phyloP scores from a whole-genome alignment of 163 green algal genomes.

The Dunaliella salina region DNA sequence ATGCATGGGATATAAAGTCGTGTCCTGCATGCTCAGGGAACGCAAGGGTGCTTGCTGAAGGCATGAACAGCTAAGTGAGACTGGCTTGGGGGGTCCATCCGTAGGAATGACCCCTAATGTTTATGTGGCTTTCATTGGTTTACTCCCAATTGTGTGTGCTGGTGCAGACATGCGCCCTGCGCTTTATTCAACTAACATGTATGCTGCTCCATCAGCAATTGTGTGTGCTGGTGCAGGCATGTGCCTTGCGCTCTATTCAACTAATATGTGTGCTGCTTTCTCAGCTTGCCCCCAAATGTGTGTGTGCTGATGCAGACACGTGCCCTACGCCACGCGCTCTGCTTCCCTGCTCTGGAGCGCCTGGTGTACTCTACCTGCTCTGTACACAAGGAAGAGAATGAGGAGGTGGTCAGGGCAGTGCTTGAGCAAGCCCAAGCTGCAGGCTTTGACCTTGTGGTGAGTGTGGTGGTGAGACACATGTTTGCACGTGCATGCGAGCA shows the following conservation, averaged over 20 bases:
- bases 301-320: slow-evolving; percentile 60
- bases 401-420: slow-evolving; percentile 83
- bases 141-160: too few relatives aligned
- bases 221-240: background rate
- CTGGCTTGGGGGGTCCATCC: too few relatives aligned
- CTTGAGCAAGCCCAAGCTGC: slow-evolving; percentile 51
- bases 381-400: slow-evolving; percentile 82
- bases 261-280: background rate
- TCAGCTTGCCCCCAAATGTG: slow-evolving; percentile 13
- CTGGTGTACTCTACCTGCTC: slow-evolving; percentile 93
- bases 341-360: slow-evolving; percentile 72
- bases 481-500: too few relatives aligned
- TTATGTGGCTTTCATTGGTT: too few relatives aligned
- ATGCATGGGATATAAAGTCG: too few relatives aligned
- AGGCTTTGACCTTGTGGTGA: slow-evolving; percentile 53
- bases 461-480: background rate
- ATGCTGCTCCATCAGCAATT: too few relatives aligned
- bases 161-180: slow-evolving; percentile 41
- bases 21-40: too few relatives aligned
- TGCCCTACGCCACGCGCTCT: slow-evolving; percentile 73
- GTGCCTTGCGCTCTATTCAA: too few relatives aligned
- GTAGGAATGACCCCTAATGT: too few relatives aligned
- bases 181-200: too few relatives aligned
- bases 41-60: too few relatives aligned
- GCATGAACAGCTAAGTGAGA: too few relatives aligned